Percentiles rank a stretch among this genome's conserved stretches.
phyloP scores from a whole-genome alignment of 768 basidiomycete species.

The Tulasnella sp. region DNA sequence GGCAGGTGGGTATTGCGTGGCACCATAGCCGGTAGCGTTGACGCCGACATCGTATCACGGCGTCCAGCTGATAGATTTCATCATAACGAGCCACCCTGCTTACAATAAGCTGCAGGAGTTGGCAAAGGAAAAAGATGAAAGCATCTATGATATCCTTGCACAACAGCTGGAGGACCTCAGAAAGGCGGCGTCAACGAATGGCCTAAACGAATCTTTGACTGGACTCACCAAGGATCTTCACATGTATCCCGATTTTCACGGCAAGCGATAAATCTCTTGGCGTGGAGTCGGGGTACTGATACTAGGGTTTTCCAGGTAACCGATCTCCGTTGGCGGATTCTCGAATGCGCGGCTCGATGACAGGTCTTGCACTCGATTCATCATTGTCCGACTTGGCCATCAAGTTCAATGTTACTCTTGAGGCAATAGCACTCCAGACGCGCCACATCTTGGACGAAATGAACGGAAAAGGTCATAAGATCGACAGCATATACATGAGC shows the following conservation, averaged over 20 bases:
- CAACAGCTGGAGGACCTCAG: conserved; percentile 58
- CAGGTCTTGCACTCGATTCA: conserved; percentile 71
- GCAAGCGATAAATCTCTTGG: conserved; percentile 29
- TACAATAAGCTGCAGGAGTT: conserved; percentile 54
- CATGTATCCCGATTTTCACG: conserved; percentile 91
- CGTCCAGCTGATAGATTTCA: conserved; percentile 77
- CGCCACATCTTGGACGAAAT: conserved; percentile 86
- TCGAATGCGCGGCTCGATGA: conserved; percentile 86
- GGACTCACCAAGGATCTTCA: conserved; percentile 84
- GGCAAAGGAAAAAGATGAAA: conserved; percentile 38
- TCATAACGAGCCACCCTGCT: conserved; percentile 83
- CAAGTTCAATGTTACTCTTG: conserved; percentile 82
- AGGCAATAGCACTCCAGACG: conserved; percentile 89
- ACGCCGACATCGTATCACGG: background rate
- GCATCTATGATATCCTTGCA: conserved; percentile 37
- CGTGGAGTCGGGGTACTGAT: background rate
- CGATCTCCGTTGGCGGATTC: conserved; percentile 92
- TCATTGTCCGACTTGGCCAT: conserved; percentile 70
- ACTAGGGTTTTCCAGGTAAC: conserved; percentile 43
- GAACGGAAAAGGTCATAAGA: conserved; percentile 72
- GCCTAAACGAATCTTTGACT: conserved; percentile 41
- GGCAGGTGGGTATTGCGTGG: conserved; percentile 43
- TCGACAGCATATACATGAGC: conserved; percentile 79
- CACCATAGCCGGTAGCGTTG: background rate
- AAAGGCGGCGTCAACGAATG: conserved; percentile 36